Percentiles rank a stretch among this genome's conserved stretches.
Conservation (phyloP, 108 stramenopile species). For the Chaetoceros tenuissimus region DNA sequence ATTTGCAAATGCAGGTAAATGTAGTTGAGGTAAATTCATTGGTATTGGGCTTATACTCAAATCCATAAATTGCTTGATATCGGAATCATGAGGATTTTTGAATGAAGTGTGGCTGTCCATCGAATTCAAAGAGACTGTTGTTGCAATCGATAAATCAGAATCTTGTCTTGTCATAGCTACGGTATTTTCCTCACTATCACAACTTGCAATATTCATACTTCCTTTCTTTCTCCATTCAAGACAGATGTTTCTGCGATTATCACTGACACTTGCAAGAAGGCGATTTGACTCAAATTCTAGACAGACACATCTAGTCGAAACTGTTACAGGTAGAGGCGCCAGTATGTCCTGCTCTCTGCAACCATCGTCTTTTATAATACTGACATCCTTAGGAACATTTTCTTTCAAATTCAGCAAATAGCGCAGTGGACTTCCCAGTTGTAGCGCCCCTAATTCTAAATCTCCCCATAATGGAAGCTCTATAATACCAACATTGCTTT, state of each 20-base stretch:
- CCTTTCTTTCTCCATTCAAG: slow-evolving; percentile 64
- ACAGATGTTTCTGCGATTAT: slow-evolving; percentile 34
- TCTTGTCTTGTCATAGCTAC: slow-evolving; percentile 13
- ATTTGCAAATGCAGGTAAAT: slow-evolving; percentile 25
- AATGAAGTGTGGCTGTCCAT: not conserved
- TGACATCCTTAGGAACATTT: not conserved
- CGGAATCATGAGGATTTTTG: not conserved
- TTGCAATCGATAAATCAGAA: slow-evolving; percentile 2
- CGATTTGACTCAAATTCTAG: slow-evolving; percentile 58
- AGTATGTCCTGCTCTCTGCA: no score
- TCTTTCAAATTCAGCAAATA: slow-evolving; percentile 30
- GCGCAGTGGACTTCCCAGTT: slow-evolving; percentile 65
- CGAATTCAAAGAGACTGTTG: slow-evolving; percentile 4
- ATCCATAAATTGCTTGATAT: slow-evolving; percentile 35
- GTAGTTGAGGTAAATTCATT: slow-evolving; percentile 46
- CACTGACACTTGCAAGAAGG: slow-evolving; percentile 40
- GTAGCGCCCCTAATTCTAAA: slow-evolving; percentile 72
- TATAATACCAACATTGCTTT: slow-evolving; percentile 42
- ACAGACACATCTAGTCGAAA: slow-evolving; percentile 6
- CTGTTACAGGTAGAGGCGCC: not conserved
- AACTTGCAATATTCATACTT: slow-evolving; percentile 26
- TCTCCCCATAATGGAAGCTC: slow-evolving; percentile 83
- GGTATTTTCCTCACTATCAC: slow-evolving; percentile 14
- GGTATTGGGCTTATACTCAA: slow-evolving; percentile 55
- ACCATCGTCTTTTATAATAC: slow-evolving; percentile 8